Conservation (phyloP, 1,284 basidiomycete genomes). For the Rhodotorula sp. region DNA sequence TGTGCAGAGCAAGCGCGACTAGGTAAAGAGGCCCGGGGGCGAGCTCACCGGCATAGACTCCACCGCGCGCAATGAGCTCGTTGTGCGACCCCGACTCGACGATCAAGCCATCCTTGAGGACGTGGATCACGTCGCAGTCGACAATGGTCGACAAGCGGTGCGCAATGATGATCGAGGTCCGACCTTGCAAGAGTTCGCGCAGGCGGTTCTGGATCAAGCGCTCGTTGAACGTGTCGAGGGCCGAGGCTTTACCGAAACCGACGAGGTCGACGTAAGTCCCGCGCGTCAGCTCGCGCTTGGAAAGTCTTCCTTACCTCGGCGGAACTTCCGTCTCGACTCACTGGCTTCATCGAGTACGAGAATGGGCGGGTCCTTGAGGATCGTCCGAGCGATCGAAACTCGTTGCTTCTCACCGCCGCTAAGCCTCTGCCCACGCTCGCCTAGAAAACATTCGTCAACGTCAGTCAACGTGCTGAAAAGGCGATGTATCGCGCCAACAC, state of each 20-base stretch:
- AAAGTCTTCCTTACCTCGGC: too few relatives aligned
- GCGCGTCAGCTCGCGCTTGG: neutral
- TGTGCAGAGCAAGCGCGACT: neutral
- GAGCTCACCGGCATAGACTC: constrained; percentile 38
- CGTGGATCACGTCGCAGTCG: constrained; percentile 66
- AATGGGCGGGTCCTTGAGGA: constrained; percentile 69
- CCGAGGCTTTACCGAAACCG: constrained; percentile 51
- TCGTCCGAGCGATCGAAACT: constrained; percentile 79
- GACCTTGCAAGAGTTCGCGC: constrained; percentile 65
- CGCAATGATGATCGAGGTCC: constrained; percentile 74
- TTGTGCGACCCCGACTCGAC: constrained; percentile 63
- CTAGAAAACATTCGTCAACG: too few relatives aligned
- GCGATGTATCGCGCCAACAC: neutral
- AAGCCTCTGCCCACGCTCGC: constrained; percentile 73
- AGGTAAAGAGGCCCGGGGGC: neutral
- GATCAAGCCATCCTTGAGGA: constrained; percentile 57
- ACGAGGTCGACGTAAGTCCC: neutral
- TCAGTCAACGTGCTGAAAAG: neutral
- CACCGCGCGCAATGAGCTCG: constrained; percentile 34
- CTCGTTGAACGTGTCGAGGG: constrained; percentile 77
- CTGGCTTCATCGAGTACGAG: constrained; percentile 45
- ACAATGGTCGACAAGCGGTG: constrained; percentile 72
- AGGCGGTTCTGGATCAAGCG: constrained; percentile 79
- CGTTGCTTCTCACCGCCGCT: constrained; percentile 49
- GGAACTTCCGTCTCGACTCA: neutral